Evolutionary conservation across 2,329 filamentous ascomycete genomes (phyloP), one percentile per base, ranked within the genome.

Genomic region (Sphaceloma murrayae): DNA sequence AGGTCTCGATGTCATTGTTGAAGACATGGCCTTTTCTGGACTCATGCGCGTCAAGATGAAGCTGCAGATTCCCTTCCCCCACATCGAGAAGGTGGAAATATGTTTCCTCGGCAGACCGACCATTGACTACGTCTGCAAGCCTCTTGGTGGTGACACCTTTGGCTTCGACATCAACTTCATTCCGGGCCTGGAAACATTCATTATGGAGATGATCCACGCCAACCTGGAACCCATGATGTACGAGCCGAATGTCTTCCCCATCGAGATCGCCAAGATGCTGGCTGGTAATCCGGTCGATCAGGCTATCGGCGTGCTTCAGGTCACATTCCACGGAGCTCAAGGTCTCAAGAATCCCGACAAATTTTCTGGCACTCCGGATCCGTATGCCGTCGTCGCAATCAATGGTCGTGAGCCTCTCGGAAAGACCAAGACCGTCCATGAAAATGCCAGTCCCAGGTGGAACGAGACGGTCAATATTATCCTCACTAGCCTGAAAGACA

Each of bases 111-210:
- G 87, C 53, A 78, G 79, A 22, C 91, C 91, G 8, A 80, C 75
- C 1, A 88, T 98, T 52, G 91, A 98, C 66, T 98, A 96, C 59
- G 88, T 94, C 47, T 95, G 91, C 73, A 98, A 98, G 64, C 91
- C 91, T 2, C 75, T 98, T 10, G 91, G 91, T 54, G 93, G 93
- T 49, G 91, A 98, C 49, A 88, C 76, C 2, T 85, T 98, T 52
- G 91, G 91, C 29, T 95, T 98, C 60, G 91, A 98, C 58, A 96
- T 98, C 72, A 96, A 95, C 67, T 95, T 98, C 65, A 93, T 98
- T 53, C 91, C 91, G 13, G 89, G 89, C 54, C 74, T 98, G 17
- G 88, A 96, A 62, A 75, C 64, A 46, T 98, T 98, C 64, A 98
- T 98, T 56, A 79, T 85, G 60, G 91, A 98, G 55, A 86, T 94